Evolutionary conservation across 495 filamentous ascomycete genomes (phyloP).

Genomic region (Hypoxylon cercidicola): DNA sequence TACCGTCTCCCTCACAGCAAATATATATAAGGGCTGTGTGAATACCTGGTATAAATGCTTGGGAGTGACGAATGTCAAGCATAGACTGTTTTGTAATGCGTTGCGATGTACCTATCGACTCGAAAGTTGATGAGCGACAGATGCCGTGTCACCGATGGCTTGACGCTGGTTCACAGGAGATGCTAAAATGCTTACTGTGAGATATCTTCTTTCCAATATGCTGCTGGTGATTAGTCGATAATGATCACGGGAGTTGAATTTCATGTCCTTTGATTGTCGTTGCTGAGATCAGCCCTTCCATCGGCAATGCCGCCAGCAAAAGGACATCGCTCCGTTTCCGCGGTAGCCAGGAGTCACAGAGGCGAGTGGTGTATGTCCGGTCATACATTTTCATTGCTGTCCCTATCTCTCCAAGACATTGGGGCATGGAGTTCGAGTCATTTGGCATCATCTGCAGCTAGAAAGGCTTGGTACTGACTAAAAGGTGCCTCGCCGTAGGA

Average conservation of each 20-base stretch:
- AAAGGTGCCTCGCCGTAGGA: too few relatives aligned
- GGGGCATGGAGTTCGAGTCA: not conserved
- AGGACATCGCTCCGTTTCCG: not conserved
- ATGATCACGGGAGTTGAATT: not conserved
- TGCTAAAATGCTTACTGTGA: conserved; percentile 20
- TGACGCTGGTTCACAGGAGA: not conserved
- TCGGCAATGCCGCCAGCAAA: conserved; percentile 4
- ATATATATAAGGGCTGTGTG: too few relatives aligned
- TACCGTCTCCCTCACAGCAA: too few relatives aligned
- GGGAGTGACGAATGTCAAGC: conserved; percentile 6
- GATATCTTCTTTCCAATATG: conserved; percentile 1
- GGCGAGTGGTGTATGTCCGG: not conserved
- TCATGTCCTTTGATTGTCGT: not conserved
- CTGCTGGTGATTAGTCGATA: not conserved
- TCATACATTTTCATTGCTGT: conserved; percentile 1
- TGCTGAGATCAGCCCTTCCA: conserved; percentile 31
- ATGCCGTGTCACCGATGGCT: conserved; percentile 27
- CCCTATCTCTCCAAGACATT: not conserved
- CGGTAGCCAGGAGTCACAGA: not conserved
- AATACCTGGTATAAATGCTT: conserved; percentile 3
- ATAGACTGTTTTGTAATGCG: not conserved
- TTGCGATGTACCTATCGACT: conserved; percentile 17
- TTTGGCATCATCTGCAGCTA: not conserved
- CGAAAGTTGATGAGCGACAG: conserved; percentile 2
- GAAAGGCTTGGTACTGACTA: not conserved